A percentile compares a stretch with the other conserved stretches of the same genome.
These are phyloP conservation scores for Ilex paraguariensis DNA, from an alignment of 305 asterid species.

Conservation along the genomic window DNA sequence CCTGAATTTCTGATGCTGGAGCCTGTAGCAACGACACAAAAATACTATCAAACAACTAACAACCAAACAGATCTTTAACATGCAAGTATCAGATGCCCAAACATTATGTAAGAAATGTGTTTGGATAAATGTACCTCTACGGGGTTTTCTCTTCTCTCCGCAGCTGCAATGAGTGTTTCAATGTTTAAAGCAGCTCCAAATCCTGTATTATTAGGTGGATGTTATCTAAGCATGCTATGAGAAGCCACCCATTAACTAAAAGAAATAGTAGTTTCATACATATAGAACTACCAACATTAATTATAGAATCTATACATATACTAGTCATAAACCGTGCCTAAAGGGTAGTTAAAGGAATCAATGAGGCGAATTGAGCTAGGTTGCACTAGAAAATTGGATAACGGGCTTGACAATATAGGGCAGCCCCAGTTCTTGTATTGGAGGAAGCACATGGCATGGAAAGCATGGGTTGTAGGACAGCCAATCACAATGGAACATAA, in stretches of 20 bases:
- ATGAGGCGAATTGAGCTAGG: too few relatives aligned
- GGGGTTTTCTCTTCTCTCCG: constrained; percentile 93
- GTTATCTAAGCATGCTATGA: not conserved
- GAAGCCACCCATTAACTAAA: not conserved
- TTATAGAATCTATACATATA: too few relatives aligned
- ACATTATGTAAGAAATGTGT: not conserved
- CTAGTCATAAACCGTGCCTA: too few relatives aligned
- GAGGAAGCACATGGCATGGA: too few relatives aligned
- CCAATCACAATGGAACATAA: too few relatives aligned
- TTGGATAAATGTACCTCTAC: constrained; percentile 57
- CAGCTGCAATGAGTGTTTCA: constrained; percentile 98
- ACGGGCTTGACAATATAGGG: too few relatives aligned
- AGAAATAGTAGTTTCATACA: too few relatives aligned
- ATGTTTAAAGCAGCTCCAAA: constrained; percentile 97
- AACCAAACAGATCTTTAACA: not conserved
- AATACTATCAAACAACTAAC: constrained; percentile 14
- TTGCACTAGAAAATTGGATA: too few relatives aligned
- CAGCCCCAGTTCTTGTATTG: too few relatives aligned
- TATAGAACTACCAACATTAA: too few relatives aligned
- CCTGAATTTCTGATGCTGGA: constrained; percentile 92
- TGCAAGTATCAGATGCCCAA: not conserved
- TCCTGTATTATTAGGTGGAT: constrained; percentile 33
- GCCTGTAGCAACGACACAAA: constrained; percentile 46
- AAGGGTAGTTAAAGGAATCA: too few relatives aligned
- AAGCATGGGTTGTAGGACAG: too few relatives aligned